Conservation (phyloP, 2,329 filamentous ascomycete genomes). For the Penicillium sp. region DNA sequence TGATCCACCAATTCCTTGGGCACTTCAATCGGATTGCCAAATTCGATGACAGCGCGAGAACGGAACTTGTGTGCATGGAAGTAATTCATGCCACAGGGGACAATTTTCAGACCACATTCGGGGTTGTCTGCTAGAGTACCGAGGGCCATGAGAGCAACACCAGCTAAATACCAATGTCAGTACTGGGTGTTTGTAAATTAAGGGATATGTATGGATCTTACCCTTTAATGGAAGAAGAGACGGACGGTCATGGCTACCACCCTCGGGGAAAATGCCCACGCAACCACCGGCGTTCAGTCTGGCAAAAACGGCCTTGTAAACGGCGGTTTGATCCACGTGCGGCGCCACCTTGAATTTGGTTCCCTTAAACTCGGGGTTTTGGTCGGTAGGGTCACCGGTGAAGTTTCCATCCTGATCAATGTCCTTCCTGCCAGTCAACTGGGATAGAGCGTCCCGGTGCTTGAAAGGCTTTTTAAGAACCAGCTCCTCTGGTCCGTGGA, state of each 20-base stretch:
- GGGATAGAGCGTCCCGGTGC: constrained; percentile 72
- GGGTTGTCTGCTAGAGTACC: constrained; percentile 85
- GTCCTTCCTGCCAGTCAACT: constrained; percentile 80
- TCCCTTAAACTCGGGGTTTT: constrained; percentile 69
- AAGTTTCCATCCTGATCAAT: constrained; percentile 70
- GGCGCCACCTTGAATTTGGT: constrained; percentile 86
- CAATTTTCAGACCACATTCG: constrained; percentile 87
- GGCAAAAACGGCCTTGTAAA: constrained; percentile 91
- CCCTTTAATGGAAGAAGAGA: constrained; percentile 87
- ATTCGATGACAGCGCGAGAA: constrained; percentile 93
- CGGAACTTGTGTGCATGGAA: constrained; percentile 99
- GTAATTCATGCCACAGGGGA: constrained; percentile 98
- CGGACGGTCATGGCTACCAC: constrained; percentile 91
- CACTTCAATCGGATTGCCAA: constrained; percentile 86
- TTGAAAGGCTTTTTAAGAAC: constrained; percentile 87
- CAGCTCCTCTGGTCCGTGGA: constrained; percentile 78
- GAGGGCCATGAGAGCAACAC: constrained; percentile 96
- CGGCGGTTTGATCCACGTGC: constrained; percentile 89
- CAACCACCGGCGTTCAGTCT: constrained; percentile 81
- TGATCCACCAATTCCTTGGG: constrained; percentile 79
- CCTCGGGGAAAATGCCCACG: constrained; percentile 96
- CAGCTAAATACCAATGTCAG: constrained; percentile 58
- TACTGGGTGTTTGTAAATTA: background rate
- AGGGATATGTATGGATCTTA: constrained; percentile 27
- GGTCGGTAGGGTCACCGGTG: constrained; percentile 56